These are phyloP conservation scores for Syncephalastrum contaminatum DNA, from an alignment of 371 early-diverging fungal species.

Conservation along the genomic window DNA sequence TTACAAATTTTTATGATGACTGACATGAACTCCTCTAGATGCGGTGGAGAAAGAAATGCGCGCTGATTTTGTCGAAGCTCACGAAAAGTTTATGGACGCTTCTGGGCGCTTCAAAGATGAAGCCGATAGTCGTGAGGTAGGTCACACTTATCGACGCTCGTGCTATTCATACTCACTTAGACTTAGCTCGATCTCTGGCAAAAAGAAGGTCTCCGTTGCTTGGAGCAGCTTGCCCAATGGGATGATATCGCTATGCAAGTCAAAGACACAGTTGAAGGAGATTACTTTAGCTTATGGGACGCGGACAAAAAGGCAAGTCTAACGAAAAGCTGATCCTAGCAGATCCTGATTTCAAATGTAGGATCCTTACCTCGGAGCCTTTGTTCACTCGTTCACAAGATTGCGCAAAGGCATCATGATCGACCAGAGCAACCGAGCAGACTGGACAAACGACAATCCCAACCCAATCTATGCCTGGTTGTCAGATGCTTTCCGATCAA, in stretches of 20 bases:
- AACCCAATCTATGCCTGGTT: conserved; percentile 59
- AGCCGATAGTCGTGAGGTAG: conserved; percentile 42
- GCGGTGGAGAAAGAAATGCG: conserved; percentile 62
- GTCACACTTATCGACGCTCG: background rate
- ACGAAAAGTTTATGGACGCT: conserved; percentile 44
- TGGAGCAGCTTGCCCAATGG: conserved; percentile 67
- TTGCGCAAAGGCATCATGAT: conserved; percentile 40
- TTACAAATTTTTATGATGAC: too few species aligned
- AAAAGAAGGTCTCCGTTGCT: conserved; percentile 59
- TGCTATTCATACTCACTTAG: too few species aligned
- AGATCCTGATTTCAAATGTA: conserved; percentile 4
- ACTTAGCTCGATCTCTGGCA: conserved; percentile 31
- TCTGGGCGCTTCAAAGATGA: conserved; percentile 31
- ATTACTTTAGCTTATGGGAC: conserved; percentile 52
- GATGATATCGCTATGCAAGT: conserved; percentile 50
- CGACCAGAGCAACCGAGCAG: conserved; percentile 30
- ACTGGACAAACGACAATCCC: conserved; percentile 47
- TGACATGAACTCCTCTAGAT: conserved; percentile 13
- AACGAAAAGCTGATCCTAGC: background rate
- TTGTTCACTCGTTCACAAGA: conserved; percentile 56
- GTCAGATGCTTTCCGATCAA: conserved; percentile 41
- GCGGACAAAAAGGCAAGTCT: conserved; percentile 34
- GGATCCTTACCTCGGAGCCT: conserved; percentile 53
- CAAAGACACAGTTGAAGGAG: conserved; percentile 36
- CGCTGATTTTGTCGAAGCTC: conserved; percentile 60